Conservation (phyloP, 768 basidiomycete genomes). For the Amanita thiersii region DNA sequence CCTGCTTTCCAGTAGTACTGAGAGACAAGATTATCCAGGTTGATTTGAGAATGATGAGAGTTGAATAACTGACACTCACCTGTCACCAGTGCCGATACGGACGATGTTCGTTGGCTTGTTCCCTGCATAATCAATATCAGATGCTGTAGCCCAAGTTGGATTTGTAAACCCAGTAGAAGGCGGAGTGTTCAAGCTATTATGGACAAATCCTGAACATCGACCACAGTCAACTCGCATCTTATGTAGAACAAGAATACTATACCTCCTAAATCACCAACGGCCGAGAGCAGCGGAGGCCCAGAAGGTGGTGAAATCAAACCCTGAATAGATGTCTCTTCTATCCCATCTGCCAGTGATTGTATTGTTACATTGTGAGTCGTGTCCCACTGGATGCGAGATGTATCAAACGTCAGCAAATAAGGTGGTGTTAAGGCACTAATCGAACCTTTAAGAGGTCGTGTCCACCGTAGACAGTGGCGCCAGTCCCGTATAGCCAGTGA, state of each 20-base stretch:
- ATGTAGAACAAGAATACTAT: conserved; percentile 32
- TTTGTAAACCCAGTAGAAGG: conserved; percentile 33
- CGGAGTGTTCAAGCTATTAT: conserved; percentile 31
- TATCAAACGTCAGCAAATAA: conserved; percentile 4
- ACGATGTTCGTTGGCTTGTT: conserved; percentile 41
- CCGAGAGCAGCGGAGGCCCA: conserved; percentile 50
- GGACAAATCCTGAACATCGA: conserved; percentile 49
- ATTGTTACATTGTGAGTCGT: conserved; percentile 49
- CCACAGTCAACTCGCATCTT: too few relatives aligned
- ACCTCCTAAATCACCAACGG: conserved; percentile 44
- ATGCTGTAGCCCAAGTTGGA: conserved; percentile 36
- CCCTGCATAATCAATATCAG: conserved; percentile 49
- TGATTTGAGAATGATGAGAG: not conserved
- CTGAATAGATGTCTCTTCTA: conserved; percentile 56
- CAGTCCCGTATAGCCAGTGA: conserved; percentile 68
- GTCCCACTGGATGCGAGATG: conserved; percentile 39
- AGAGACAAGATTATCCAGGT: too few relatives aligned
- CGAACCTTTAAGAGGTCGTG: conserved; percentile 37
- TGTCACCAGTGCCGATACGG: conserved; percentile 43
- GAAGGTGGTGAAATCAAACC: conserved; percentile 53
- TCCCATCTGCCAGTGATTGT: conserved; percentile 51
- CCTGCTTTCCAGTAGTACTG: conserved; percentile 42
- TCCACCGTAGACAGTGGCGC: conserved; percentile 54
- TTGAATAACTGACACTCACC: too few relatives aligned
- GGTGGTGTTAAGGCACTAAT: not conserved